Conservation (phyloP, 768 basidiomycete species). For the Cubamyces lactineus region DNA sequence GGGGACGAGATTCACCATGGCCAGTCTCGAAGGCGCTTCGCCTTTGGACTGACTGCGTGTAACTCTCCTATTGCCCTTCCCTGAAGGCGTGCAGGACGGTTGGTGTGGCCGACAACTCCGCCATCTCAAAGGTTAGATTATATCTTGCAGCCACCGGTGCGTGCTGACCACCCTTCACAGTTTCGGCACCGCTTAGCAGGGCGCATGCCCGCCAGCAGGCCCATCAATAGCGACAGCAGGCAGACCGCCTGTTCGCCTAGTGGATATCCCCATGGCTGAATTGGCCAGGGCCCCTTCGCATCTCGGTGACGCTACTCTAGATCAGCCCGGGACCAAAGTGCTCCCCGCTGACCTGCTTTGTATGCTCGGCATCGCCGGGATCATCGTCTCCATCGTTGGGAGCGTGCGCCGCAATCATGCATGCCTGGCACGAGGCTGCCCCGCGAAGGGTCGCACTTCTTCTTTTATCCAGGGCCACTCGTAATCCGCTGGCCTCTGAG, state of each 20-base stretch:
- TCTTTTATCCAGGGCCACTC: constrained; percentile 19
- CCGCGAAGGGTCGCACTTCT: constrained; percentile 23
- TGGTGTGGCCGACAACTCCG: neutral
- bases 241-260: constrained; percentile 8
- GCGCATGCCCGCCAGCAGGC: constrained; percentile 25
- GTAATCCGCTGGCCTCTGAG: constrained; percentile 15
- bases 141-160: neutral
- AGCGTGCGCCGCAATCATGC: constrained; percentile 18
- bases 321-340: constrained; percentile 3
- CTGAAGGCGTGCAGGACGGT: neutral
- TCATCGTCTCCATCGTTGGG: constrained; percentile 15
- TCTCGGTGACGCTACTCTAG: constrained; percentile 5
- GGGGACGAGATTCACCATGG: neutral
- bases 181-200: constrained; percentile 21
- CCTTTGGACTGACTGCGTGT: neutral
- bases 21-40: neutral
- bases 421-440: constrained; percentile 22
- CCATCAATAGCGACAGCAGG: constrained; percentile 13
- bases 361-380: constrained; percentile 12
- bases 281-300: neutral
- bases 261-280: neutral
- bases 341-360: constrained; percentile 11
- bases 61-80: neutral
- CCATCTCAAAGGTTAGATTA: neutral
- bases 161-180: constrained; percentile 17